A percentile compares a stretch with the other conserved stretches of the same genome.
Evolutionary conservation across 2,329 filamentous ascomycete genomes (phyloP).

Genomic region (Hortaea werneckii): DNA sequence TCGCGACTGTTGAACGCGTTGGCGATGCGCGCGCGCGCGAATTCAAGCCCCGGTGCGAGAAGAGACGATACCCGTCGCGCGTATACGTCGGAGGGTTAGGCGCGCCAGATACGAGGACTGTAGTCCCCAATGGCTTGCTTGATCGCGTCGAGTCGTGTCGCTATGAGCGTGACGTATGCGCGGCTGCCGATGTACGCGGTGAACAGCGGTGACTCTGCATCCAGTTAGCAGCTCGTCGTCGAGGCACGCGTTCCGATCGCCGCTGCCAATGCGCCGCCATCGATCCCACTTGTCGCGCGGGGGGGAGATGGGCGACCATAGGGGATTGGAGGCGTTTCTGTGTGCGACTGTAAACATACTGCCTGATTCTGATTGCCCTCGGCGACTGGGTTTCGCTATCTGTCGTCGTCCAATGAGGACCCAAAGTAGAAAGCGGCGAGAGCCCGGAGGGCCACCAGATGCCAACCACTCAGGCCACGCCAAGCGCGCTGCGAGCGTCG

Average conservation of each 20-base stretch:
- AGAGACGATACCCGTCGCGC: too few species aligned
- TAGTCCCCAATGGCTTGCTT: too few species aligned
- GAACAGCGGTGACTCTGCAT: neutral
- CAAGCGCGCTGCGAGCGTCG: too few species aligned
- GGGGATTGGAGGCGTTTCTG: neutral
- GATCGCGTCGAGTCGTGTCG: too few species aligned
- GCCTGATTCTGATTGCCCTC: neutral
- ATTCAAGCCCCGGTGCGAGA: neutral
- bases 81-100: too few species aligned
- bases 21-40: neutral
- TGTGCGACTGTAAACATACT: conserved; percentile 1
- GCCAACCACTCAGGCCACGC: too few species aligned
- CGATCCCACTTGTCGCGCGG: neutral
- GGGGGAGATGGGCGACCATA: neutral
- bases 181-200: neutral
- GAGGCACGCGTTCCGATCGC: neutral
- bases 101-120: too few species aligned
- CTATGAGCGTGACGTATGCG: neutral
- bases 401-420: neutral
- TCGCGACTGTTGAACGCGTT: neutral
- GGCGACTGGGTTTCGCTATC: neutral
- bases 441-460: too few species aligned
- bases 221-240: neutral
- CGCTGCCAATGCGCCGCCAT: neutral
- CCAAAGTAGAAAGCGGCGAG: too few species aligned